phyloP scores from a whole-genome alignment of 345 rosid genomes.

The Camelina laxa region DNA sequence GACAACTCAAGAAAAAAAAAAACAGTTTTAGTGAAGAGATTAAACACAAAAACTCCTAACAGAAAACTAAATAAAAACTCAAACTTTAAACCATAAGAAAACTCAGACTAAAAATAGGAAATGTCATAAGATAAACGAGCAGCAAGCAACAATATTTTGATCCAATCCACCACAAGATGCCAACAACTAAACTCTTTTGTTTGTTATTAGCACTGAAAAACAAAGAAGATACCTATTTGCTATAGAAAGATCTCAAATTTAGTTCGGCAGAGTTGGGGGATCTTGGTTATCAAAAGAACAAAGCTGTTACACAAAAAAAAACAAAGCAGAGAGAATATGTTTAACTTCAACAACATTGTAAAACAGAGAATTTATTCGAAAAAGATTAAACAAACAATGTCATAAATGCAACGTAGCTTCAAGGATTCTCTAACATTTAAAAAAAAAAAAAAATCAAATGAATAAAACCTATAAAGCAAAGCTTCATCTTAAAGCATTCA shows the following conservation, averaged over 20 bases:
- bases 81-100: conserved; percentile 1
- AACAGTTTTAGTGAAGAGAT: conserved; percentile 29
- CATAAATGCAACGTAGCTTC: conserved; percentile 23
- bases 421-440: conserved; percentile 10
- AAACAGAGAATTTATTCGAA: conserved; percentile 1
- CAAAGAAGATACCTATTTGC: conserved; percentile 32
- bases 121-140: conserved; percentile 11
- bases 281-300: conserved; percentile 13
- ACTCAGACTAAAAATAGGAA: conserved; percentile 13
- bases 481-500: conserved; percentile 30
- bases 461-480: conserved; percentile 22
- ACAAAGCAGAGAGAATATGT: neutral
- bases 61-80: conserved; percentile 20
- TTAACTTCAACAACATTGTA: neutral
- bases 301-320: conserved; percentile 22
- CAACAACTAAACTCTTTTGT: conserved; percentile 6
- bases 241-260: conserved; percentile 24
- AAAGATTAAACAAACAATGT: conserved; percentile 23
- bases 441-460: neutral
- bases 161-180: conserved; percentile 27
- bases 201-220: neutral
- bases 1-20: conserved; percentile 14
- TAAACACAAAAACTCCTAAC: conserved; percentile 6
- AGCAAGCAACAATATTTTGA: conserved; percentile 11
- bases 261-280: conserved; percentile 13